Conservation (phyloP, 208 protist genomes). For the Leishmania amazonensis region DNA sequence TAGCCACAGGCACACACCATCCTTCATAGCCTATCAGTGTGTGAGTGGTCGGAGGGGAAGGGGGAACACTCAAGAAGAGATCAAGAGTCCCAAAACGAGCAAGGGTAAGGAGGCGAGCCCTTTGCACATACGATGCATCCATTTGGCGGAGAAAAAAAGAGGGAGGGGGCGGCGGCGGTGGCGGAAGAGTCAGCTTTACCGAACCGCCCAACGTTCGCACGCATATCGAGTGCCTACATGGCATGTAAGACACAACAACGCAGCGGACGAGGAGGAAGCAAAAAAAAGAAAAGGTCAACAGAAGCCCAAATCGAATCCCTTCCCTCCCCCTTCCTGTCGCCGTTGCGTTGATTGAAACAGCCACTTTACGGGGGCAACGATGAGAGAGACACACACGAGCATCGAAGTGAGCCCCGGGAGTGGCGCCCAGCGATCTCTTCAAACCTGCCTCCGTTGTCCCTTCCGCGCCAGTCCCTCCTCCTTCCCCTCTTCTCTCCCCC, state of each 20-base stretch:
- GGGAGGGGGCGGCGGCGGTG: not conserved
- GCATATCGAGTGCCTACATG: not conserved
- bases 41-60: not conserved
- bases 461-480: not conserved
- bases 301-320: conserved; percentile 14
- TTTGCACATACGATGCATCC: not conserved
- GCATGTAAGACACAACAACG: not conserved
- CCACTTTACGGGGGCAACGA: not conserved
- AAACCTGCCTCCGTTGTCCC: not conserved
- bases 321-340: not conserved
- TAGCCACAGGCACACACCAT: not conserved
- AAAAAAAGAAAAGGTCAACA: not conserved
- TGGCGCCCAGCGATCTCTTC: not conserved
- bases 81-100: not conserved
- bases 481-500: not conserved
- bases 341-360: not conserved
- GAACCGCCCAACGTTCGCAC: not conserved
- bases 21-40: not conserved
- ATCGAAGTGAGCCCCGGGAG: not conserved
- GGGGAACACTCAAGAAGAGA: not conserved
- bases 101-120: not conserved
- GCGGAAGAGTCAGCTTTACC: not conserved
- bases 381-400: not conserved
- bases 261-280: not conserved
- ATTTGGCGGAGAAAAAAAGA: not conserved